A percentile compares a stretch with the other conserved stretches of the same genome.
phyloP scores from a whole-genome alignment of 1,139 yeast genomes.

The Sugiyamaella castrensis region DNA sequence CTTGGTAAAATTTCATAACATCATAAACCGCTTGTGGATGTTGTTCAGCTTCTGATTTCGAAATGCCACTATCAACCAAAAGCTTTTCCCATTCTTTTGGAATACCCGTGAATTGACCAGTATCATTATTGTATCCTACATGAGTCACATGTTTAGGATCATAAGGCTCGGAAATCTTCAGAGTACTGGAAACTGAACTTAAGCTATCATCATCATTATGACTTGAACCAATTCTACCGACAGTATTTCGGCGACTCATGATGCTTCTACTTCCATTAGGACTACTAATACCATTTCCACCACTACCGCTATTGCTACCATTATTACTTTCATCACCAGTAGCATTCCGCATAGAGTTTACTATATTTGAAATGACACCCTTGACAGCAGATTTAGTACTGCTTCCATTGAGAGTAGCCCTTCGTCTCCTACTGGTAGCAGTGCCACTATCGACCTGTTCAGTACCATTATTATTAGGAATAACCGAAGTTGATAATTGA shows the following conservation, averaged over 20 bases:
- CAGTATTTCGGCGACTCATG: slow-evolving; percentile 7
- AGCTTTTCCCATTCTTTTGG: slow-evolving; percentile 91
- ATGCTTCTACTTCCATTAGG: slow-evolving; percentile 10
- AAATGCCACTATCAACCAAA: slow-evolving; percentile 80
- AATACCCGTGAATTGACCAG: slow-evolving; percentile 85
- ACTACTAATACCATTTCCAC: slow-evolving; percentile 11
- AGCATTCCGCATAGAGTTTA: slow-evolving; percentile 43
- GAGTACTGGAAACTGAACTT: slow-evolving; percentile 38
- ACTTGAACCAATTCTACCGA: slow-evolving; percentile 21
- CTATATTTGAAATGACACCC: slow-evolving; percentile 50
- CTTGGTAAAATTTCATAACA: slow-evolving; percentile 84
- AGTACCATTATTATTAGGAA: slow-evolving; percentile 10
- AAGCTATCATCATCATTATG: not conserved
- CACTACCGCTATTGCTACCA: slow-evolving; percentile 1
- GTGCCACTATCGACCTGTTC: not conserved
- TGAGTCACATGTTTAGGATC: slow-evolving; percentile 90
- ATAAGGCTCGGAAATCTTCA: slow-evolving; percentile 83
- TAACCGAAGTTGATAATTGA: slow-evolving; percentile 8
- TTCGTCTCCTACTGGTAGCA: slow-evolving; percentile 22
- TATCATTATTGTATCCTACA: slow-evolving; percentile 79
- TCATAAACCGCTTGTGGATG: slow-evolving; percentile 95
- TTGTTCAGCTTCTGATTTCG: slow-evolving; percentile 77
- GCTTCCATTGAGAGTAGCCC: slow-evolving; percentile 29
- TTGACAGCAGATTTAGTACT: slow-evolving; percentile 42
- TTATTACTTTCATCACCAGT: slow-evolving; percentile 5